Evolutionary conservation across 768 basidiomycete genomes (phyloP).

Genomic region (Crepidotus variabilis): DNA sequence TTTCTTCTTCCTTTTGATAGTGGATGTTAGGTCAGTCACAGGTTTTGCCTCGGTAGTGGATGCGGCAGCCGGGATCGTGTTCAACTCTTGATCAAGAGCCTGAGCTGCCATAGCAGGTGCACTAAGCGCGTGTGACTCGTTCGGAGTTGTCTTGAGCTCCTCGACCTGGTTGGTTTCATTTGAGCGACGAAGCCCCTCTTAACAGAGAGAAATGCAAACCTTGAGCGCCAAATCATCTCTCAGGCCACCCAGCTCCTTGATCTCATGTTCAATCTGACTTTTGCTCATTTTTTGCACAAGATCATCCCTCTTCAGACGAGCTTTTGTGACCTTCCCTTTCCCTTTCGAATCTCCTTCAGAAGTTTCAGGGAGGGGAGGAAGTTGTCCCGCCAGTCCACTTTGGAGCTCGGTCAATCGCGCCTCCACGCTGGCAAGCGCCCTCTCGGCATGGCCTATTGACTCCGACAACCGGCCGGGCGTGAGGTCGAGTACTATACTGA

Average conservation of each 20-base stretch:
- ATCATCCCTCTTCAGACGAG: conserved; percentile 45
- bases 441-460: conserved; percentile 77
- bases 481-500: conserved; percentile 90
- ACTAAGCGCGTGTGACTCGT: conserved; percentile 45
- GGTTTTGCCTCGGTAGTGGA: conserved; percentile 30
- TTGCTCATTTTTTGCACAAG: conserved; percentile 63
- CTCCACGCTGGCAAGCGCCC: conserved; percentile 76
- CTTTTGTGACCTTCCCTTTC: conserved; percentile 66
- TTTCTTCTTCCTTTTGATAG: conserved; percentile 89
- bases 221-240: conserved; percentile 83
- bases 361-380: conserved; percentile 27
- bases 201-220: conserved; percentile 34
- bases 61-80: conserved; percentile 28
- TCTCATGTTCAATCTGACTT: conserved; percentile 71
- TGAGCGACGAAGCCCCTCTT: neutral
- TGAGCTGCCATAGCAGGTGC: conserved; percentile 71
- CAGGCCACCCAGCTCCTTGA: conserved; percentile 73
- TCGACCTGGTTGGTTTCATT: conserved; percentile 59
- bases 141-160: conserved; percentile 81
- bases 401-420: conserved; percentile 60
- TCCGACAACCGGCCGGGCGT: conserved; percentile 81
- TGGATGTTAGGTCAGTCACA: conserved; percentile 81
- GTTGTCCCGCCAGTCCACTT: conserved; percentile 37
- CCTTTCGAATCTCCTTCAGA: conserved; percentile 47
- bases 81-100: conserved; percentile 70